A percentile compares a stretch with the other conserved stretches of the same genome.
Evolutionary conservation across 2,329 filamentous ascomycete species (phyloP).

Genomic region (Venturiaceae sp.): DNA sequence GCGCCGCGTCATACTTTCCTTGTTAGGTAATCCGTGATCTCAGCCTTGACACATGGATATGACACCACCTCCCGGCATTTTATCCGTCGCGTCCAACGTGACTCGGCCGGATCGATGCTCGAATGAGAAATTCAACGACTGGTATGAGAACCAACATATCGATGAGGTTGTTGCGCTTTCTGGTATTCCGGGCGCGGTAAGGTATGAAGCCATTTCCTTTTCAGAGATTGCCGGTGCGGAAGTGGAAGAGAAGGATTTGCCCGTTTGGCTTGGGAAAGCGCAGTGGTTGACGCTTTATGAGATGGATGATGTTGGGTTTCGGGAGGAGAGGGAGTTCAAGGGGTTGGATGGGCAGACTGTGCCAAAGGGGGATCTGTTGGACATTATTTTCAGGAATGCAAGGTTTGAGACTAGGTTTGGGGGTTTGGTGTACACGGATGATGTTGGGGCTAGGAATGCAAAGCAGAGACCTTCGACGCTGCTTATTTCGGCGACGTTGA

Average conservation of each 20-base stretch:
- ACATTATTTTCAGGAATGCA: conserved; percentile 16
- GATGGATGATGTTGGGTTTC: conserved; percentile 16
- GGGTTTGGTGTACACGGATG: conserved; percentile 9
- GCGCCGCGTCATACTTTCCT: not conserved
- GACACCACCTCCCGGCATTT: conserved; percentile 13
- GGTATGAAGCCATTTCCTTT: conserved; percentile 15
- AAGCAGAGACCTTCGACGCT: conserved; percentile 7
- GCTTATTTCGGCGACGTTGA: conserved; percentile 9
- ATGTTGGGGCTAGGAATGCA: not conserved
- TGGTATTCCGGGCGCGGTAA: conserved; percentile 16
- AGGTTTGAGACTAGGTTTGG: conserved; percentile 21
- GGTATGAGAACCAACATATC: conserved; percentile 20
- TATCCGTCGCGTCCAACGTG: conserved; percentile 18
- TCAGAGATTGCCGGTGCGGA: not conserved
- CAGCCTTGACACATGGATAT: not conserved
- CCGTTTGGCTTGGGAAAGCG: conserved; percentile 7
- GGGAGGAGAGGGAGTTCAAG: conserved; percentile 15
- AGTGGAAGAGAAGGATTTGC: conserved; percentile 1
- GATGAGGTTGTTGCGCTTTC: conserved; percentile 14
- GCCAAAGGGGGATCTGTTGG: conserved; percentile 14
- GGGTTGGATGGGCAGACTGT: conserved; percentile 15
- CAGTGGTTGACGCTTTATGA: conserved; percentile 20
- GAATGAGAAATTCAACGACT: conserved; percentile 13
- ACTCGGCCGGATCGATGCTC: conserved; percentile 9
- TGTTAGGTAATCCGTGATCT: not conserved